Base-by-base conservation (phyloP, 2,329 filamentous ascomycete genomes). In the Arthroderma sp. region DNA sequence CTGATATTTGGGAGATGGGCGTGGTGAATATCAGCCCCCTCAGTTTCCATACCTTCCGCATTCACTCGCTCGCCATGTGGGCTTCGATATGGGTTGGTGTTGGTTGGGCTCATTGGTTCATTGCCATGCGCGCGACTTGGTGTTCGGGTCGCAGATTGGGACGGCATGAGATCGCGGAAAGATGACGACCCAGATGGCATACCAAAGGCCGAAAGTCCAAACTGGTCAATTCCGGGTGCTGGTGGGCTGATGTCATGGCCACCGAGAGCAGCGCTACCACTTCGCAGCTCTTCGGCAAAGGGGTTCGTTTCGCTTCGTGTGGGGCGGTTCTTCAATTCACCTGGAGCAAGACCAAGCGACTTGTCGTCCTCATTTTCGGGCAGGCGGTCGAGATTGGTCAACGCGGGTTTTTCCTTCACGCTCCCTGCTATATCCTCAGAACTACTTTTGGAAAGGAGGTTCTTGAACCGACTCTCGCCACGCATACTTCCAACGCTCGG, bases 11-110 rank as follows among this genome's bases (percentile, higher is more conserved):
- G 69, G 45, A 72, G 68, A 42, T 71, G 68, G 32, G 66, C 53
- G 45, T 70, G 68, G 43, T 71, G 68, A 42, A 72, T 70, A 49
- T 74, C 71, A 40, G 73, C 69, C 28, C 73, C 74, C 40, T 72
- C 70, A 4, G 69, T 66, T 38, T 82, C 75, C 38, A 73, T 71
- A 36, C n/a, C 33, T 9, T 36, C 41, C 6, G 44, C 75, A 40
- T 85, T 79, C 4, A 69, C 70, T 38, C 79, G 79, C 28, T 87
- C 83, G 33, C 81, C 83, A 5, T 83, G 78, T 2, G 91, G 91
- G 61, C 89, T 96, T 51, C 88, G 85, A 60, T 91, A 98, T 1
- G 91, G 91, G 58, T 98, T 98, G 3, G 91, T 96, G 57, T 94
- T 85, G 0, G 88, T 91, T 7, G 91, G 91, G 60, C 89, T 96